Evolutionary conservation across 495 filamentous ascomycete genomes (phyloP), one percentile per base, ranked within the genome.

Genomic region (Aspergillus incahuasiensis): DNA sequence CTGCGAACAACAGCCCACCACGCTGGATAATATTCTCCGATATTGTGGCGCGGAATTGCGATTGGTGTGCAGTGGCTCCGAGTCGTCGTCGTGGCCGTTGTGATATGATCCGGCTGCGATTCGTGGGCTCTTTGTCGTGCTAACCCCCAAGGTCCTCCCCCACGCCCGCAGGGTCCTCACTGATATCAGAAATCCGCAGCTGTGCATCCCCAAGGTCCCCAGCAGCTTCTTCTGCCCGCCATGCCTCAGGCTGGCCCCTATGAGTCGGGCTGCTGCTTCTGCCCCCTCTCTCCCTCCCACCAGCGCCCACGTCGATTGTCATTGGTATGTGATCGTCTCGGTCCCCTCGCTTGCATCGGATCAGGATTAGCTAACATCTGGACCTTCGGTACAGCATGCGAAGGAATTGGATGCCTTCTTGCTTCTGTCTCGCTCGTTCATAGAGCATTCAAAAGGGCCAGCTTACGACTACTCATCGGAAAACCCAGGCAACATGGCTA

Each of bases 61-160:
- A 12, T 12, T 11, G 6, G 9, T 35, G 32, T 35, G 32, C 32
- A 35, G 38, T 18, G 38, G 38, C n/a, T 40, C 15, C 38, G 38
- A 40, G 38, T 4, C n/a, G 15, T 16, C 38, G 38, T 35, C 32
- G 32, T 11, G 32, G 12, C 6, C 13, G 32, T 35, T 35, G 32
- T 35, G 32, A 35, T 35, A 35, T 35, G 6, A 11, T 5, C 32
- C 2, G 2, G 2, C 9, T 35, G 32, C 32, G 8, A 35, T 54
- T 54, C 52, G 52, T 16, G 52, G 52, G 35, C 45, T 18, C 20
- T 24, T 24, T 38, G 5, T n/a, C 7, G 6, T 28, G n/a, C 41
- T 56, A 45, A 67, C 66, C 64, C 65, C 61, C 69, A 72, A 70
- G 69, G 69, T 72, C 66, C 69, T 49, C 68, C 65, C 48, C 54